A percentile compares a stretch with the other conserved stretches of the same genome.
Evolutionary conservation across 139 green algal species (phyloP).

Genomic region (Medakamo hakoo): DNA sequence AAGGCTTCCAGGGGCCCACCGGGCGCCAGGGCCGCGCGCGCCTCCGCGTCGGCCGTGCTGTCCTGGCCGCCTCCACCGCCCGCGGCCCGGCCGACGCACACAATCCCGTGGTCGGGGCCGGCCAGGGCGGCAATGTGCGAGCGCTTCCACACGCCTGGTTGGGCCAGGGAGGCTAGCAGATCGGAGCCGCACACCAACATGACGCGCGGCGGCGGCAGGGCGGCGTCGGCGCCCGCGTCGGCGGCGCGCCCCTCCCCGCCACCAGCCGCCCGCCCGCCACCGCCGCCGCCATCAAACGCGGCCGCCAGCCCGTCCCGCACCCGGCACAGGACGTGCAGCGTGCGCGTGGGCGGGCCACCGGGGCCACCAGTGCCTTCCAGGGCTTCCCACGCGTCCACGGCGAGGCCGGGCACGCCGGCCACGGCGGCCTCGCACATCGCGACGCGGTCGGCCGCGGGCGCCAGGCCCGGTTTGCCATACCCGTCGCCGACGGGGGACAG

Average conservation of each 20-base stretch:
- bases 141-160: conserved; percentile 8
- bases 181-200: conserved; percentile 24
- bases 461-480: conserved; percentile 57
- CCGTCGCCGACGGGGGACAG: conserved; percentile 61
- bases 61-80: too few relatives aligned
- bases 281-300: conserved; percentile 2
- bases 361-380: conserved; percentile 12
- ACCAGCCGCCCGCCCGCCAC: not conserved
- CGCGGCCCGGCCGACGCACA: not conserved
- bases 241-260: not conserved
- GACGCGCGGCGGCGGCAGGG: conserved; percentile 3
- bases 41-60: not conserved
- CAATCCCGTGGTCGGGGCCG: not conserved
- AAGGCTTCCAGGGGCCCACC: not conserved
- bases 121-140: not conserved
- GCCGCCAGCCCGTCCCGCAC: conserved; percentile 13
- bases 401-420: conserved; percentile 13
- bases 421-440: conserved; percentile 45
- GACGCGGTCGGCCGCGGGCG: conserved; percentile 33
- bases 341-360: conserved; percentile 47
- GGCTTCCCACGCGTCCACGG: conserved; percentile 65
- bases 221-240: not conserved
- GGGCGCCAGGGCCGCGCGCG: not conserved
- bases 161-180: conserved; percentile 16
- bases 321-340: conserved; percentile 38